These are phyloP conservation scores for Angophora floribunda DNA, from an alignment of 345 rosid genomes.

Conservation along the genomic window DNA sequence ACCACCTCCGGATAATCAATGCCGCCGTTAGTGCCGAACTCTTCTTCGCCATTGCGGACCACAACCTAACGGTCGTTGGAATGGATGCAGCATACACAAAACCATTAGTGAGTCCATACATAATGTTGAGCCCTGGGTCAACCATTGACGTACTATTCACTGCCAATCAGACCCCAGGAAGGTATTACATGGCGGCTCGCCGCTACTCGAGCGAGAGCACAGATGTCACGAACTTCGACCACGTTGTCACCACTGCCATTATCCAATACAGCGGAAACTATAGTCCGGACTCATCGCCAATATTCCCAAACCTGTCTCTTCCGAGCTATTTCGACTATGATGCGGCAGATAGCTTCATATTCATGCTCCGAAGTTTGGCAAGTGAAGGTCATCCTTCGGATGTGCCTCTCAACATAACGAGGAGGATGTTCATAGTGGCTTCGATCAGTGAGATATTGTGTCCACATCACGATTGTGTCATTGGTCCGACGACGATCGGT, in stretches of 20 bases:
- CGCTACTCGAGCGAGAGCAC: background rate
- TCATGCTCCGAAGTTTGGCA: constrained; percentile 8
- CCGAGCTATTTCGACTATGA: background rate
- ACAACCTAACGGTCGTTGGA: constrained; percentile 21
- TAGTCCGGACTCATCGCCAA: background rate
- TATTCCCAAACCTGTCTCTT: background rate
- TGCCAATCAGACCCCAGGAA: constrained; percentile 5
- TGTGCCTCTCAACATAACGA: constrained; percentile 17
- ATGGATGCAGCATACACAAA: constrained; percentile 19
- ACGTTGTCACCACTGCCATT: constrained; percentile 26
- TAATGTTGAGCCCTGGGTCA: constrained; percentile 18
- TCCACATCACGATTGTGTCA: background rate
- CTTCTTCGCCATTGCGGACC: constrained; percentile 16
- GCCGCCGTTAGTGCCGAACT: constrained; percentile 12
- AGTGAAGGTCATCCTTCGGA: constrained; percentile 4
- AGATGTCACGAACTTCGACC: background rate
- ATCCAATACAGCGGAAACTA: constrained; percentile 12
- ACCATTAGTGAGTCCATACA: background rate
- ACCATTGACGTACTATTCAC: constrained; percentile 22
- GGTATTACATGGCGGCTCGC: constrained; percentile 19
- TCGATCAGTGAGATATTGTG: constrained; percentile 8
- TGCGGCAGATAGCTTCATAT: background rate
- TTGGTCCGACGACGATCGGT: background rate
- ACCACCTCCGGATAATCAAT: constrained; percentile 18
- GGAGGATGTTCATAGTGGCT: constrained; percentile 1